Base-by-base conservation (phyloP, 2,329 filamentous ascomycete species). In the Grosmannia huntii region DNA sequence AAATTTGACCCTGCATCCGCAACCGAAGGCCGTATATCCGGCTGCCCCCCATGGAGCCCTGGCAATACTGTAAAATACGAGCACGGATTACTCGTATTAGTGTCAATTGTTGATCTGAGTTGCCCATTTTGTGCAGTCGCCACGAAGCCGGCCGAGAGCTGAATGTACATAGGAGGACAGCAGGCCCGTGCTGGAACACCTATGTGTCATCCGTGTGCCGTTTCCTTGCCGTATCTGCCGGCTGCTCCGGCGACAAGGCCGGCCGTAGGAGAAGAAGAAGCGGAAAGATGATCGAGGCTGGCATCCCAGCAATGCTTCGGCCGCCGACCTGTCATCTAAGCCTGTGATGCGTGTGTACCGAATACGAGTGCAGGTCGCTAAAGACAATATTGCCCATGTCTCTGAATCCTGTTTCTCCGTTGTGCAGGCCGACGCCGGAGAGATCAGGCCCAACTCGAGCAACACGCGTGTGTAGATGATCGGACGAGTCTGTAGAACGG, bases 281-380 rank as follows among this genome's bases (percentile, higher is more conserved):
- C 23, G 46, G 9, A 9, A 12, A 27, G 27, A 52, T 23, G n/a
- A 5, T 5, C 27, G 27, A 52, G 14, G n/a, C 27, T 16, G 19
- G 27, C 50, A n/a, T 7, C 10, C 16, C 27, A 52, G 7, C 27
- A 49, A 12, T 11, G n/a, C 9, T 21, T 14, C 19, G 23, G 11
- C 50, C 16, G 27, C 41, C 54, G n/a, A 60, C 60, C 62, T 64
- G 64, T 64, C 64, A 65, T 53, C 54, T 63, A 64, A 62, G 63
- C 63, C 62, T 59, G 59, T 51, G 57, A 2, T 25, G 50, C 12
- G 28, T 33, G 21, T 21, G 46, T 49, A 48, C 23, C 21, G 25
- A 21, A 49, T 49, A 49, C 36, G 36, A 38, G 36, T 16, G 36
- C 36, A 38, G 3, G 14, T 38, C 36, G 36, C 36, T 38, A 38